Evolutionary conservation across 2,329 filamentous ascomycete genomes (phyloP).

Genomic region (Aspergillus sp.): DNA sequence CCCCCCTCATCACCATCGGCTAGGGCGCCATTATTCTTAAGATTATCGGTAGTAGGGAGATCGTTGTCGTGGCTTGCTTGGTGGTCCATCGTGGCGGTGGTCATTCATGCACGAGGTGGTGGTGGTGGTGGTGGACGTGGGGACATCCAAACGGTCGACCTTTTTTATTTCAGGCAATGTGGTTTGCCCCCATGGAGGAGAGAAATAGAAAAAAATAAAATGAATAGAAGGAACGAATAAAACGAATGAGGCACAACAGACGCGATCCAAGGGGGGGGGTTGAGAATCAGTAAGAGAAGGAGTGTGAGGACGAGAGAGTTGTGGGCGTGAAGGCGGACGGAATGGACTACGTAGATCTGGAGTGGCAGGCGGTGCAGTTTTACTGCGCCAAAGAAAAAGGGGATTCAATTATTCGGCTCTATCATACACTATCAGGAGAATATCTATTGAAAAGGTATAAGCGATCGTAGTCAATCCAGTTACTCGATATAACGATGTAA

Average conservation of each 20-base stretch:
- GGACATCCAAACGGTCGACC: neutral
- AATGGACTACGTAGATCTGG: constrained; percentile 11
- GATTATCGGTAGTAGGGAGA: constrained; percentile 5
- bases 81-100: neutral
- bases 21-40: constrained; percentile 6
- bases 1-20: neutral
- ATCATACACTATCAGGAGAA: too few relatives aligned
- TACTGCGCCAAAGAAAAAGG: neutral
- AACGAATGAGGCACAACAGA: too few relatives aligned
- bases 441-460: too few relatives aligned
- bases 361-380: constrained; percentile 10
- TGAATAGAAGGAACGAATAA: too few relatives aligned
- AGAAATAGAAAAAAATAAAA: too few relatives aligned
- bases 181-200: neutral
- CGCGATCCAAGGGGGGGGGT: too few relatives aligned
- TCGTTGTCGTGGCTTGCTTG: constrained; percentile 16
- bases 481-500: neutral
- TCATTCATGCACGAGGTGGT: neutral
- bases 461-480: too few relatives aligned
- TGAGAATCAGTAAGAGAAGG: neutral
- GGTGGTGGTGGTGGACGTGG: neutral
- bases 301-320: neutral
- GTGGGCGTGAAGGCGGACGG: constrained; percentile 3
- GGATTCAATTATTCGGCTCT: too few relatives aligned
- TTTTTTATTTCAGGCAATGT: neutral